Percentiles rank a stretch among this genome's conserved stretches.
Evolutionary conservation across 306 rosid species (phyloP).

Genomic region (Alnus rubra): DNA sequence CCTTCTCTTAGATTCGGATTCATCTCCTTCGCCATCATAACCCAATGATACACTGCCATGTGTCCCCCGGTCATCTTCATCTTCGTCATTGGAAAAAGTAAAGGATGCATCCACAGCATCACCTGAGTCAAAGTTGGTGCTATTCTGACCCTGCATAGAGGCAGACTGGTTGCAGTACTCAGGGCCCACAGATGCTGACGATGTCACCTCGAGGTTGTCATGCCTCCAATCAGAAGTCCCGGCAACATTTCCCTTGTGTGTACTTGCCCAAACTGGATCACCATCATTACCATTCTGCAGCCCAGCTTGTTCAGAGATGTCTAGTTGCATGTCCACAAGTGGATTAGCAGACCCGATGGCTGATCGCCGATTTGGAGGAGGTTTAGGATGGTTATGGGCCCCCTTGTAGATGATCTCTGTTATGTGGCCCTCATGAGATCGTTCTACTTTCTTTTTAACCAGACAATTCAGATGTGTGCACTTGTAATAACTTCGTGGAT

Average conservation of each 20-base stretch:
- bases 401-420: conserved; percentile 96
- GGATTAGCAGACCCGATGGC: conserved; percentile 58
- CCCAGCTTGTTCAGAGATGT: conserved; percentile 60
- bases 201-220: conserved; percentile 77
- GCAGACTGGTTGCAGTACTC: conserved; percentile 60
- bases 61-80: conserved; percentile 84
- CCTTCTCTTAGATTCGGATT: conserved; percentile 95
- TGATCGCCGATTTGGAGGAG: conserved; percentile 76
- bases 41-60: conserved; percentile 88
- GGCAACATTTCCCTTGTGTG: conserved; percentile 49
- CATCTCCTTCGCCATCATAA: conserved; percentile 89
- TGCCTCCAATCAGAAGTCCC: conserved; percentile 67
- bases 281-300: conserved; percentile 57
- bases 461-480: conserved; percentile 84
- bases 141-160: conserved; percentile 68
- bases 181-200: conserved; percentile 64
- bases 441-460: conserved; percentile 92
- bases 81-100: conserved; percentile 88
- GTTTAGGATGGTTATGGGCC: conserved; percentile 80
- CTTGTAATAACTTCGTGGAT: conserved; percentile 91
- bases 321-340: conserved; percentile 62
- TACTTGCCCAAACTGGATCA: conserved; percentile 52
- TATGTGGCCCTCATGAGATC: conserved; percentile 90
- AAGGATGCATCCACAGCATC: conserved; percentile 86
- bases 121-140: conserved; percentile 57